Evolutionary conservation across 2,329 filamentous ascomycete genomes (phyloP), one percentile per base, ranked within the genome.

Genomic region (Exophiala oligosperma): DNA sequence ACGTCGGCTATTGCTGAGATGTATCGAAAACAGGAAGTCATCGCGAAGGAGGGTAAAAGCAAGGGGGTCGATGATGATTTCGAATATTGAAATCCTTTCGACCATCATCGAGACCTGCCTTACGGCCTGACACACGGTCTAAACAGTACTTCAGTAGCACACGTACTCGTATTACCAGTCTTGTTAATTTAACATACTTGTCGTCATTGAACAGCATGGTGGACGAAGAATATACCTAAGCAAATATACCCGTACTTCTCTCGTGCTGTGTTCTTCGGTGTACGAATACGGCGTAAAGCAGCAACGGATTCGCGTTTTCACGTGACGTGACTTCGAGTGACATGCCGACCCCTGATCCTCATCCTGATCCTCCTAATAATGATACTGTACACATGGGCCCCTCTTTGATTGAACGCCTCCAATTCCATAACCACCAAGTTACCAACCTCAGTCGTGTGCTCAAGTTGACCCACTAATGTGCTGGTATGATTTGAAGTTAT

Each of bases 21-120:
- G 93, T 99, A 97, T 77, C 82, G 87, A 65, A 92, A 90, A 76
- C 94, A 99, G 78, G 93, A 97, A 79, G 90, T 88, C 66, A 91
- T 96, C 51, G 78, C 84, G 11, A 95, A 94, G 80, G 91, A 79
- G 61, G 92, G 90, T 77, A 86, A 88, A 0, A 88, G 90, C 57
- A 96, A 96, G 78, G 90, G 88, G 3, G 82, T 87, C 49, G 92
- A 92, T 55, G 94, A 99, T 79, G 92, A 97, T 73, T 99, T 97
- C 76, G 94, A 99, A 79, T 99, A 99, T 76, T 99, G 75, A 67
- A 28, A 35, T 47, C 49, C 41, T 46, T 26, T 49, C 26, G 48
- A 50, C 24, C 48, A 50, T 50, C 48, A 3, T 37, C 26, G 17
- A 32, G 38, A 50, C 48, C 48, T 37, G 29, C 12, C 26, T 35